A percentile compares a stretch with the other conserved stretches of the same genome.
phyloP scores from a whole-genome alignment of 306 rosid species.

The Alnus rubra region DNA sequence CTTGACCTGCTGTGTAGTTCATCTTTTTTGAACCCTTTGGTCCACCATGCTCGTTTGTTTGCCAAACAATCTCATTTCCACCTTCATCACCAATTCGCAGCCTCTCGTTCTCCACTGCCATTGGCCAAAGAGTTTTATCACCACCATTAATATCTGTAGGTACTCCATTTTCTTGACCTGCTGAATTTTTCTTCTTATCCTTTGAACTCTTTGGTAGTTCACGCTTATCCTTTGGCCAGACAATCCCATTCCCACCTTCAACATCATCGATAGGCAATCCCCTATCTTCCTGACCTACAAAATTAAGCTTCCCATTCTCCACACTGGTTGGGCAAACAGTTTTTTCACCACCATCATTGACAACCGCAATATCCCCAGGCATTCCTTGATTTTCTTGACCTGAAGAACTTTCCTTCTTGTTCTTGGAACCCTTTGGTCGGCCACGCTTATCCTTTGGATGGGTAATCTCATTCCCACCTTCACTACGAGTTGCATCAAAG shows the following conservation, averaged over 20 bases:
- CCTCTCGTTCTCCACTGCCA: too few species aligned
- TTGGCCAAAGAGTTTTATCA: too few species aligned
- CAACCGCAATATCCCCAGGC: constrained; percentile 8
- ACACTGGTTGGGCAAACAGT: constrained; percentile 3
- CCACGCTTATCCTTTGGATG: constrained; percentile 30
- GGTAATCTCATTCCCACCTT: constrained; percentile 29
- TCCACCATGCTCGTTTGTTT: constrained; percentile 29
- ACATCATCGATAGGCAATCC: neutral
- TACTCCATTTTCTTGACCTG: too few species aligned
- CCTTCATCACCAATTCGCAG: too few species aligned
- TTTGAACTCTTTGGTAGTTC: constrained; percentile 46
- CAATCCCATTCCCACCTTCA: constrained; percentile 32
- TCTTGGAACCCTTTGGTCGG: constrained; percentile 39
- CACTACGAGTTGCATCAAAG: constrained; percentile 12
- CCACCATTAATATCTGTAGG: neutral
- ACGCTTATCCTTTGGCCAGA: constrained; percentile 5
- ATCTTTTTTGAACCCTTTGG: constrained; percentile 38
- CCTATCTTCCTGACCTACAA: constrained; percentile 4
- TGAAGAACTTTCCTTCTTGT: constrained; percentile 22
- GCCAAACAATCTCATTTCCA: neutral
- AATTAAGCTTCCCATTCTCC: constrained; percentile 21
- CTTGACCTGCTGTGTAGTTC: constrained; percentile 10
- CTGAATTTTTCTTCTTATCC: constrained; percentile 22
- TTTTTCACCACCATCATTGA: constrained; percentile 14
- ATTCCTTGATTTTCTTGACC: neutral